Evolutionary conservation across 202 grass and related monocot species (phyloP), one percentile per base, ranked within the genome.

Genomic region (Musa balbisiana): DNA sequence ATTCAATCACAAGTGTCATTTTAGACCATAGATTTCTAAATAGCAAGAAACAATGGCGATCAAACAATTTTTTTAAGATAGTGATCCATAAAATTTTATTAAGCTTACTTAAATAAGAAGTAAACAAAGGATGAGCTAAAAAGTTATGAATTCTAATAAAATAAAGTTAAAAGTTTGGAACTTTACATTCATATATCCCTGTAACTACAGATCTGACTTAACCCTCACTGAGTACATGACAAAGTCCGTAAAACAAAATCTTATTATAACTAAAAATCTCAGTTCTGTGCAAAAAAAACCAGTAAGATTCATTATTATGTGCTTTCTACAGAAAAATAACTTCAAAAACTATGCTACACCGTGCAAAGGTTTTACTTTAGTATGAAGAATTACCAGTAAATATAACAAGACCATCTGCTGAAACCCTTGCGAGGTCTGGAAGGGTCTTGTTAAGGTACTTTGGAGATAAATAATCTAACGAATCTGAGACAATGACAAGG

Each of bases 401-500:
- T 72, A 98, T 86, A 59, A 98, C 88, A 83, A 98, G 88, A 63
- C 91, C 91, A 76, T 94, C 81, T 50, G 86, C 82, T 20, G 94
- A 98, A 70, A 98, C 69, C 81, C 88, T 94, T 84, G 91, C 94
- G 56, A 94, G 80, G 76, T 98, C 94, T 27, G 87, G 89, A 80
- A 99, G 83, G 20, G 95, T 99, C 79, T 82, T 99, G 80, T 99
- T 99, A 78, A 99, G 87, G 87, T 99, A 99, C 80, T 75, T 99
- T 80, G 87, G 89, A 63, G 91, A 91, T 78, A 99, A 73, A 70
- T 95, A 99, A 87, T 95, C 95, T 73, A 99, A 82, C 52, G 95
- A 89, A 76, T 99, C 95, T 80, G 91, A 99, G 25, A 99, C 91
- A 8, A 99, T 77, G 74, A 99, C 95, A 82, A 99, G 91, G 76